Conservation (phyloP, 805 yeast species). For the Zygoascus flipseniorum region DNA sequence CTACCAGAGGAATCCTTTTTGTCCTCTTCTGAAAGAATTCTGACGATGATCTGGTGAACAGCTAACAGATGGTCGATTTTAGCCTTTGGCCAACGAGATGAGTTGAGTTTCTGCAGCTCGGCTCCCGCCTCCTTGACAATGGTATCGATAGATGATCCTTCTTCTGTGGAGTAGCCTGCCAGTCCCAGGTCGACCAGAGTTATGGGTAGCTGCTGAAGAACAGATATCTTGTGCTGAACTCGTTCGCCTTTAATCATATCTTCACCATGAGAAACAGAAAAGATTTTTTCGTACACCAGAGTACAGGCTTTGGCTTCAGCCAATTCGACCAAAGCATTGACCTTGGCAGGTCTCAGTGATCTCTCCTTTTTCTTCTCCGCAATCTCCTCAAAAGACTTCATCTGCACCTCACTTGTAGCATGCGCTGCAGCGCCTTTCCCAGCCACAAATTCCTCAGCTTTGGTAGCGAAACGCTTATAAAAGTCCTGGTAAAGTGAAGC, state of each 20-base stretch:
- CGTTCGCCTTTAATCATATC: constrained; percentile 19
- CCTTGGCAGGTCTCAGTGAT: constrained; percentile 18
- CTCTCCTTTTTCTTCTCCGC: constrained; percentile 25
- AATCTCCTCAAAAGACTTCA: constrained; percentile 28
- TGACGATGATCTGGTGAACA: constrained; percentile 31
- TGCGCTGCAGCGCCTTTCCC: constrained; percentile 5
- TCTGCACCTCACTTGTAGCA: constrained; percentile 21
- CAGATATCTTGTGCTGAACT: constrained; percentile 22
- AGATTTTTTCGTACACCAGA: constrained; percentile 29
- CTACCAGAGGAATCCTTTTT: constrained; percentile 4
- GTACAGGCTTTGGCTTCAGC: constrained; percentile 31
- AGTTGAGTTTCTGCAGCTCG: constrained; percentile 18
- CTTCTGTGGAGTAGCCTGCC: constrained; percentile 1
- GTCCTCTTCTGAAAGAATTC: constrained; percentile 16
- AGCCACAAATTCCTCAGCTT: constrained; percentile 20
- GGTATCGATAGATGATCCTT: constrained; percentile 4
- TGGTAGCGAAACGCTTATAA: constrained; percentile 24
- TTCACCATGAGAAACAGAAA: constrained; percentile 24
- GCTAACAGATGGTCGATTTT: constrained; percentile 28
- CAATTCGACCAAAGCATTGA: constrained; percentile 22
- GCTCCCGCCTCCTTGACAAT: constrained; percentile 10
- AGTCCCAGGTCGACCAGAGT: constrained; percentile 25
- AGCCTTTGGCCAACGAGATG: constrained; percentile 26
- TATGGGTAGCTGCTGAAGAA: constrained; percentile 20
- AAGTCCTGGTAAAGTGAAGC: constrained; percentile 34